Conservation (phyloP, 345 rosid genomes). For the Salix arbutifolia region DNA sequence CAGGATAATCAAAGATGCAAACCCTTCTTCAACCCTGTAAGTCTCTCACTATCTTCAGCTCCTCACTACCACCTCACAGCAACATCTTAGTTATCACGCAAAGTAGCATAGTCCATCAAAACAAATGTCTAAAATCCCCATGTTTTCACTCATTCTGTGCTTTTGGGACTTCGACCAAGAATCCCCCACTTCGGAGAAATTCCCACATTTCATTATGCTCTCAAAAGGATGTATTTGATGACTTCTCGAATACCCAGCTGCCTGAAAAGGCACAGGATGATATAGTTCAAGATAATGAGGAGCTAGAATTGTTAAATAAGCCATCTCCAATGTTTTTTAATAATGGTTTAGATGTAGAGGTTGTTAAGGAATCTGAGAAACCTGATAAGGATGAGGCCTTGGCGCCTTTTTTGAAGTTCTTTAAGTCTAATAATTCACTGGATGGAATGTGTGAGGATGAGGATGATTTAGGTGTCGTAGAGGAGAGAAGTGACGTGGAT, state of each 20-base stretch:
- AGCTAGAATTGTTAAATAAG: constrained; percentile 60
- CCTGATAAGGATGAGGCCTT: constrained; percentile 56
- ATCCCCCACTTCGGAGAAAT: constrained; percentile 23
- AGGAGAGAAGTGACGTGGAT: constrained; percentile 13
- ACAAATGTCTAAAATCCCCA: constrained; percentile 18
- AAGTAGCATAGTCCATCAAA: constrained; percentile 1
- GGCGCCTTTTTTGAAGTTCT: constrained; percentile 77
- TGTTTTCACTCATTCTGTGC: constrained; percentile 19
- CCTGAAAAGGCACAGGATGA: constrained; percentile 28
- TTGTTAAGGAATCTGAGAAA: constrained; percentile 24
- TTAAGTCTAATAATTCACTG: constrained; percentile 43
- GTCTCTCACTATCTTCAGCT: constrained; percentile 29
- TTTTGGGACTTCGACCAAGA: constrained; percentile 4
- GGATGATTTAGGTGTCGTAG: constrained; percentile 24
- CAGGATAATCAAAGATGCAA: constrained; percentile 50
- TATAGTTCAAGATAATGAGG: constrained; percentile 36
- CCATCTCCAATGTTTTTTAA: constrained; percentile 43
- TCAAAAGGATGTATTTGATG: constrained; percentile 32
- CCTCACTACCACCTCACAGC: constrained; percentile 10
- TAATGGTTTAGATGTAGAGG: constrained; percentile 28
- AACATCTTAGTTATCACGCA: not conserved
- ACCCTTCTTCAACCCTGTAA: constrained; percentile 47
- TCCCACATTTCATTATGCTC: constrained; percentile 36
- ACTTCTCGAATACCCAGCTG: constrained; percentile 27
- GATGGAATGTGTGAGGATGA: constrained; percentile 26